A percentile compares a stretch with the other conserved stretches of the same genome.
Conservation (phyloP, 352 stramenopile species). For the Phytophthora meadii region DNA sequence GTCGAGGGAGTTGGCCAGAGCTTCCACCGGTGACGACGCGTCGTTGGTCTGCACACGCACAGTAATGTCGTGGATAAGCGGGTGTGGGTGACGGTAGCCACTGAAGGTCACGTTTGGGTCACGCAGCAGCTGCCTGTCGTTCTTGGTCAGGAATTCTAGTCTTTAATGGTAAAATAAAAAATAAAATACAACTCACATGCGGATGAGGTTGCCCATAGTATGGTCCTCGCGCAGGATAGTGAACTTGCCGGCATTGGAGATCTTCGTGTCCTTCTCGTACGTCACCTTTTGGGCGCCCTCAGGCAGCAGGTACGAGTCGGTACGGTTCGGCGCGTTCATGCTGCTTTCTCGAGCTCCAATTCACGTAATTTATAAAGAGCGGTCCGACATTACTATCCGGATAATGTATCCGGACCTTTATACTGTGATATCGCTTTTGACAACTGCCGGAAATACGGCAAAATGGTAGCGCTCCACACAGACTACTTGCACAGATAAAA, state of each 20-base stretch:
- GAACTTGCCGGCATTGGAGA: constrained; percentile 97
- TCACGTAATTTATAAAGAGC: not conserved
- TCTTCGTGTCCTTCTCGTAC: constrained; percentile 97
- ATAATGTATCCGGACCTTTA: too few species aligned
- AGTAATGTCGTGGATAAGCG: constrained; percentile 95
- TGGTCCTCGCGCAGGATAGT: constrained; percentile 99
- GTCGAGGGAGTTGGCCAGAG: constrained; percentile 83
- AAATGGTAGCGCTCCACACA: too few species aligned
- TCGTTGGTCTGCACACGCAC: constrained; percentile 94
- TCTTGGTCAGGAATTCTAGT: not conserved
- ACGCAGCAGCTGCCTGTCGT: constrained; percentile 83
- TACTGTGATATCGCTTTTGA: too few species aligned
- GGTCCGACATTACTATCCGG: too few species aligned
- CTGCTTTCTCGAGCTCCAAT: constrained; percentile 11
- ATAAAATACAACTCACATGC: constrained; percentile 86
- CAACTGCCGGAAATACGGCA: too few species aligned
- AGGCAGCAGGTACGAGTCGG: constrained; percentile 87
- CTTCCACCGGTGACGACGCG: constrained; percentile 82
- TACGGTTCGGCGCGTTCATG: constrained; percentile 88
- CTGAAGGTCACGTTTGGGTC: constrained; percentile 92
- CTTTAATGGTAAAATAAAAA: not conserved
- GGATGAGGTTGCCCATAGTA: constrained; percentile 97
- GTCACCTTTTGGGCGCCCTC: constrained; percentile 92
- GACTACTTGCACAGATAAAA: too few species aligned
- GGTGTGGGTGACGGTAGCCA: constrained; percentile 97